Evolutionary conservation across 495 filamentous ascomycete species (phyloP), one percentile per base, ranked within the genome.

Genomic region (Penicillium antarcticum): DNA sequence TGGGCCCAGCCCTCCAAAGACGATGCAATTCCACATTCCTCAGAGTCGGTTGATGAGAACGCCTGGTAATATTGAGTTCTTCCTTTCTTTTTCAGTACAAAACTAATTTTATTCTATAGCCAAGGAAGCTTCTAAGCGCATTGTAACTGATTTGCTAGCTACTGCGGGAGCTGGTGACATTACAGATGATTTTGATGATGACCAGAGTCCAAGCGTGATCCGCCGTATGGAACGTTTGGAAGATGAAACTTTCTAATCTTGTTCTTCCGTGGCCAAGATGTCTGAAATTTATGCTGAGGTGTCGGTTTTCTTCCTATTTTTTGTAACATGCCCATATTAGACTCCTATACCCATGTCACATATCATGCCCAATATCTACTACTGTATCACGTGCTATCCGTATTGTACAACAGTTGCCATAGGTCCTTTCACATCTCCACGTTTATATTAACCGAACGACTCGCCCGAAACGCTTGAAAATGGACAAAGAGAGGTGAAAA

Each of bases 1-100:
- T 11, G 89, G 83, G 0, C 82, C 91, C 57, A 95, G 89, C 60
- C 94, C 95, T 32, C 94, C 94, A 0, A 96, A 96, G 72, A 99
- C 94, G 21, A 96, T 99, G 67, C 91, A 96, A 62, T 99, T 99
- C 63, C 87, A 90, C 59, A 76, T 99, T 50, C 92, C 92, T 48
- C 87, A 90, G 61, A 87, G 85, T 42, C 84, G 88, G 54, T 68
- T 99, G 29, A 69, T 99, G 72, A 91, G 94, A 58, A 99, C 94
- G 19, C 94, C 94, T 50, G 91, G 91, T 89, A 76, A 61, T 81
- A 5, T 53, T 32, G 35, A 24, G 38, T n/a, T n/a, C 42, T 26
- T 45, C 11, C 7, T 2, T 35, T 23, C 23, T 6, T 16, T 10
- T 32, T 18, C 40, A 12, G 11, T 32, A 21, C 16, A 35, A 34